Conservation (phyloP, 768 basidiomycete genomes). For the Termitomyces sp. region DNA sequence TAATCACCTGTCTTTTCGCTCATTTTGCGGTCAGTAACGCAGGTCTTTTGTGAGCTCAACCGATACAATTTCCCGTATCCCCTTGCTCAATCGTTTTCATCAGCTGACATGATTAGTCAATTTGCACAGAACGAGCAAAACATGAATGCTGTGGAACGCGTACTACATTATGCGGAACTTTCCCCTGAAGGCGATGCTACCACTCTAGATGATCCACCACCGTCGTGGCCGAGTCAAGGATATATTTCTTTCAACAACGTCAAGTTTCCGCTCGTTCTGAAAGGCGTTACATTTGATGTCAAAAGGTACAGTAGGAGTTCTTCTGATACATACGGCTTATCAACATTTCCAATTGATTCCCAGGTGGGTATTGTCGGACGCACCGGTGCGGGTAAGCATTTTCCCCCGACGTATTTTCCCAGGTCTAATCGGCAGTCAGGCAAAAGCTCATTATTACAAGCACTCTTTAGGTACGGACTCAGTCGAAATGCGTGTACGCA, state of each 20-base stretch:
- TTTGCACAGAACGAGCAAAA: constrained; percentile 62
- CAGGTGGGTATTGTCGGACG: constrained; percentile 44
- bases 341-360: neutral
- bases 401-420: neutral
- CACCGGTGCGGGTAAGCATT: constrained; percentile 33
- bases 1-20: neutral
- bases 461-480: constrained; percentile 39
- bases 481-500: neutral
- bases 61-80: neutral
- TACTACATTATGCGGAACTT: constrained; percentile 61
- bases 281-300: constrained; percentile 50
- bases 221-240: constrained; percentile 46
- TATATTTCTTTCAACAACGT: constrained; percentile 51
- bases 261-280: constrained; percentile 53
- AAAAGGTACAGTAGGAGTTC: constrained; percentile 37
- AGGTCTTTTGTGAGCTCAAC: constrained; percentile 34
- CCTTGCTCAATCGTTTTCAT: constrained; percentile 1
- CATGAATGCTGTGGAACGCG: constrained; percentile 69
- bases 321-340: neutral
- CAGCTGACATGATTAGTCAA: constrained; percentile 47
- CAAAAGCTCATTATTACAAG: constrained; percentile 54
- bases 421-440: constrained; percentile 20
- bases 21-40: constrained; percentile 28
- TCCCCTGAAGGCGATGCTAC: constrained; percentile 42
- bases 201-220: constrained; percentile 38